Evolutionary conservation across 768 basidiomycete species (phyloP).

Genomic region (Floccularia luteovirens): DNA sequence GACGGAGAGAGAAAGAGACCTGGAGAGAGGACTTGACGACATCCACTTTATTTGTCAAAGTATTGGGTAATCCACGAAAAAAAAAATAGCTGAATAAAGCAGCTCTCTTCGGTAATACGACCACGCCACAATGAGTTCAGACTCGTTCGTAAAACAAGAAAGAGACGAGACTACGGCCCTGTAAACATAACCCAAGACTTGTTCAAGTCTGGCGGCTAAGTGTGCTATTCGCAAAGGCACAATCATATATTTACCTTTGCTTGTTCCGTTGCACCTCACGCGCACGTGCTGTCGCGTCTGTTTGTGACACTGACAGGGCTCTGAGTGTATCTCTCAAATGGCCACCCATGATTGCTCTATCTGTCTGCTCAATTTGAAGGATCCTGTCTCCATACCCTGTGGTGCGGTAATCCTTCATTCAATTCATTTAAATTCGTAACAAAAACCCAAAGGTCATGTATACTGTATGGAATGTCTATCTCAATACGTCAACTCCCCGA

Average conservation of each 20-base stretch:
- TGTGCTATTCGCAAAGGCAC: neutral
- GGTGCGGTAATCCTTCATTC: constrained; percentile 25
- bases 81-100: constrained; percentile 1
- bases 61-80: neutral
- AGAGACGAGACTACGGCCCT: neutral
- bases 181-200: neutral
- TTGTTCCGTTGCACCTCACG: neutral
- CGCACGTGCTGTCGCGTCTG: constrained; percentile 1
- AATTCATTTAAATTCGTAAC: neutral
- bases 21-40: constrained; percentile 20
- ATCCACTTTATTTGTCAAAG: constrained; percentile 16
- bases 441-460: constrained; percentile 41
- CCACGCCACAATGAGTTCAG: neutral
- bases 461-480: constrained; percentile 55
- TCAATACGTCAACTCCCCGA: constrained; percentile 26
- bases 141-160: neutral
- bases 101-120: neutral
- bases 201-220: neutral
- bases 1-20: constrained; percentile 7
- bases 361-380: constrained; percentile 42
- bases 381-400: constrained; percentile 55
- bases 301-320: neutral
- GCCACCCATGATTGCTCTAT: constrained; percentile 42
- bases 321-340: too few species aligned
- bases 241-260: constrained; percentile 1